Conservation (phyloP, 106 monocot genomes). For the Posidonia australis region DNA sequence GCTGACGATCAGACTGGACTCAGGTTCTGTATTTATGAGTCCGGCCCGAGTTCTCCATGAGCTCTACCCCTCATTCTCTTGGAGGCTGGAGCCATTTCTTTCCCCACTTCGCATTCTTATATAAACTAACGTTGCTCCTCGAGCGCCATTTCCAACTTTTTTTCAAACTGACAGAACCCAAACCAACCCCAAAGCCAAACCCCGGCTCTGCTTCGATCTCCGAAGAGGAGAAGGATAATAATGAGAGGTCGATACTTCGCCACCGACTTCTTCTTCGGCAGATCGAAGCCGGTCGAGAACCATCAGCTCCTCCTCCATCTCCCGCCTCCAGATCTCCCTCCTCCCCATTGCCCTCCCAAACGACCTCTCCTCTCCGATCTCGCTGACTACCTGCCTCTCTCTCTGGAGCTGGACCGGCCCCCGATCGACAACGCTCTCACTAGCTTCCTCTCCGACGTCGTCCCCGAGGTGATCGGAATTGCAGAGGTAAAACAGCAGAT, state of each 20-base stretch:
- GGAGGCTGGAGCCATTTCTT: too few relatives aligned
- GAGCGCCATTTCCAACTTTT: too few relatives aligned
- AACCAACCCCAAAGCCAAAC: too few relatives aligned
- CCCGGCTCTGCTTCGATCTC: neutral
- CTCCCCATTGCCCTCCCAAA: constrained; percentile 7
- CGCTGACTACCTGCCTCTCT: constrained; percentile 7
- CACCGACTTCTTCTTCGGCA: constrained; percentile 11
- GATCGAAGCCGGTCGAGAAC: neutral
- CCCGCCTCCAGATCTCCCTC: constrained; percentile 17
- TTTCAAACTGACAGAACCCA: too few relatives aligned
- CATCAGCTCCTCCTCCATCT: constrained; percentile 11
- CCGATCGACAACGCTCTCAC: constrained; percentile 41
- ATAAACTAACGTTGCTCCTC: too few relatives aligned
- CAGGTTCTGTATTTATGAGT: too few relatives aligned
- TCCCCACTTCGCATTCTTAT: too few relatives aligned
- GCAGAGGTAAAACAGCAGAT: constrained; percentile 2
- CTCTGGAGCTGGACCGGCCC: constrained; percentile 27
- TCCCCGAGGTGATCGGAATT: constrained; percentile 22
- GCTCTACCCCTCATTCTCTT: too few relatives aligned
- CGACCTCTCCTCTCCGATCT: constrained; percentile 2
- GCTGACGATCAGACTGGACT: too few relatives aligned
- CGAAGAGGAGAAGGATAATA: neutral
- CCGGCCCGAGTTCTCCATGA: too few relatives aligned
- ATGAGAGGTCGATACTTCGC: constrained; percentile 12
- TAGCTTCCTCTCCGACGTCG: constrained; percentile 40